Conservation (phyloP, 148 eudicot genomes). For the Simmondsia chinensis region DNA sequence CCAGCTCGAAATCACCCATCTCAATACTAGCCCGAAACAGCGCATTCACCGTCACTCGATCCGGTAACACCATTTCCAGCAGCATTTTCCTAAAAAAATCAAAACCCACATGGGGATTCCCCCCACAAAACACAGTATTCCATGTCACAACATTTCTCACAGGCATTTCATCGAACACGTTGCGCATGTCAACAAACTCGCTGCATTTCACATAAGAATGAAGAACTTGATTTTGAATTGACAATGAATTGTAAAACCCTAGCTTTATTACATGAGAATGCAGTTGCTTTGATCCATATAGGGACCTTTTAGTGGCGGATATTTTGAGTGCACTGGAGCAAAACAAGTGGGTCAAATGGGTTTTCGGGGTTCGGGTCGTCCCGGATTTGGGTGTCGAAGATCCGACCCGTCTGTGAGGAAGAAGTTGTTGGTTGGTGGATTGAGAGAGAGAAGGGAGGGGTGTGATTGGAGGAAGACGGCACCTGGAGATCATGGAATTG, state of each 20-base stretch:
- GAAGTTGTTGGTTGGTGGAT: slow-evolving; percentile 4
- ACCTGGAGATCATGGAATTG: slow-evolving; percentile 12
- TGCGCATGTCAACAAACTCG: slow-evolving; percentile 14
- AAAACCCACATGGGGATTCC: slow-evolving; percentile 24
- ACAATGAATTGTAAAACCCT: slow-evolving; percentile 19
- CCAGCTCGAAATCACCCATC: slow-evolving; percentile 17
- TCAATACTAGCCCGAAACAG: slow-evolving; percentile 25
- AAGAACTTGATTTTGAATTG: slow-evolving; percentile 37
- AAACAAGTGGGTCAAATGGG: slow-evolving; percentile 16
- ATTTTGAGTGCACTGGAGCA: slow-evolving; percentile 24
- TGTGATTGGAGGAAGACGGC: slow-evolving; percentile 10
- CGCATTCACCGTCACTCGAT: slow-evolving; percentile 31
- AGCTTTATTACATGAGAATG: slow-evolving; percentile 35
- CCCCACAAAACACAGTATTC: slow-evolving; percentile 41
- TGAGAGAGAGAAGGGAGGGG: slow-evolving; percentile 12
- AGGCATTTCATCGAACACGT: slow-evolving; percentile 59
- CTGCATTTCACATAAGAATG: slow-evolving; percentile 32
- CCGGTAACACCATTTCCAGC: slow-evolving; percentile 24
- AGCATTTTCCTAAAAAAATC: slow-evolving; percentile 42
- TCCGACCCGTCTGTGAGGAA: slow-evolving; percentile 3
- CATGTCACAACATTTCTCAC: slow-evolving; percentile 39
- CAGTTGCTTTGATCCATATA: slow-evolving; percentile 16
- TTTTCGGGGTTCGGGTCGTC: slow-evolving; percentile 4
- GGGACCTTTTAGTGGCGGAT: slow-evolving; percentile 14
- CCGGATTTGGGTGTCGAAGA: slow-evolving; percentile 7